A percentile compares a stretch with the other conserved stretches of the same genome.
Conservation (phyloP, 1,139 yeast species). For the Kurtzmaniella quercitrusa region DNA sequence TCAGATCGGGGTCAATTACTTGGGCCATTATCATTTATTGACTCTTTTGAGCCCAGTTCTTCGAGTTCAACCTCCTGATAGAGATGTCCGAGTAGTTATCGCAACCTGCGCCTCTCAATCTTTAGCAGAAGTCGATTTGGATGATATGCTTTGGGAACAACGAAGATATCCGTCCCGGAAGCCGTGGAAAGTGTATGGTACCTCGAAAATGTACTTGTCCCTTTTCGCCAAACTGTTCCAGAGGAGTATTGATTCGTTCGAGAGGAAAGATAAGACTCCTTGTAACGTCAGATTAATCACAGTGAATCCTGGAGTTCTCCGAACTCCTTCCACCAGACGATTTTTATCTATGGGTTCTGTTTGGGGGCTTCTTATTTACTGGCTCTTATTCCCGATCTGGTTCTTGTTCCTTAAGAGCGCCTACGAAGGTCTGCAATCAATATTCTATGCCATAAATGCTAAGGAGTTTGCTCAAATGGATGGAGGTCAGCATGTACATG, state of each 20-base stretch:
- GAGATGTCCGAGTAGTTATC: slow-evolving; percentile 80
- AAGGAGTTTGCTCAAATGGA: slow-evolving; percentile 58
- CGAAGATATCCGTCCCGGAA: slow-evolving; percentile 55
- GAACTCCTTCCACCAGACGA: slow-evolving; percentile 82
- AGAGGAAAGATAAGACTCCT: slow-evolving; percentile 64
- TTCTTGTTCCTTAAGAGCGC: slow-evolving; percentile 77
- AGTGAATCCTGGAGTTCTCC: slow-evolving; percentile 89
- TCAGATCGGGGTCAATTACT: slow-evolving; percentile 80
- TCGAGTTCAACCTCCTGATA: slow-evolving; percentile 85
- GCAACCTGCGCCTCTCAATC: slow-evolving; percentile 77
- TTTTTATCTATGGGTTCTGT: slow-evolving; percentile 74
- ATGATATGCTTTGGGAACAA: slow-evolving; percentile 63
- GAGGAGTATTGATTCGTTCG: slow-evolving; percentile 49
- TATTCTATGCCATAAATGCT: slow-evolving; percentile 64
- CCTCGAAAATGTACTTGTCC: slow-evolving; percentile 72
- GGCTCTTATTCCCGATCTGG: slow-evolving; percentile 74
- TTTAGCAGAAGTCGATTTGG: slow-evolving; percentile 55
- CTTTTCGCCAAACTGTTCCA: slow-evolving; percentile 77
- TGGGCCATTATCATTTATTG: slow-evolving; percentile 75
- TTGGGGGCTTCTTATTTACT: slow-evolving; percentile 62
- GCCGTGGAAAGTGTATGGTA: slow-evolving; percentile 79
- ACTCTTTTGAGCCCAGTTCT: slow-evolving; percentile 77
- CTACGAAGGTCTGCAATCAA: slow-evolving; percentile 73
- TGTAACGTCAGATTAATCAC: slow-evolving; percentile 67
- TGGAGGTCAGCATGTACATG: slow-evolving; percentile 71